Evolutionary conservation across 2,329 filamentous ascomycete genomes (phyloP).

Genomic region (Epichloe sylvatica): DNA sequence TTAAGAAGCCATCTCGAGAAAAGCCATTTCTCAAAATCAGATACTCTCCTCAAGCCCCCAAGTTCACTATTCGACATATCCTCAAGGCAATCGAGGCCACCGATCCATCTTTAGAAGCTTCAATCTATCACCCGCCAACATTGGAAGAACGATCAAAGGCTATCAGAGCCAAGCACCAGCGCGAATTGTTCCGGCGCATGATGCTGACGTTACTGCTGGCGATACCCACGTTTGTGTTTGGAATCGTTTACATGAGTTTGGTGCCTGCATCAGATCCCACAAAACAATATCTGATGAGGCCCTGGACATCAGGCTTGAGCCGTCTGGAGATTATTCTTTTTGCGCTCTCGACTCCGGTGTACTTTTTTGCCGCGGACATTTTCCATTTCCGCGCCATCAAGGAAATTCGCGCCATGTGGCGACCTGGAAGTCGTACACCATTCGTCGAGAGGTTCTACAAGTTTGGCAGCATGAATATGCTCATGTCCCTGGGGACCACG

Average conservation of each 20-base stretch:
- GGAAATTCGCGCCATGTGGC: constrained; percentile 67
- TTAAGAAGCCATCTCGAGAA: constrained; percentile 40
- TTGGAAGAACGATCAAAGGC: constrained; percentile 67
- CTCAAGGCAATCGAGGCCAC: constrained; percentile 50
- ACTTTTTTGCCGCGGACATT: constrained; percentile 76
- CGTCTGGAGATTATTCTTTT: constrained; percentile 70
- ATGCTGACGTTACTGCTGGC: constrained; percentile 53
- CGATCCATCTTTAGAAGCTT: constrained; percentile 52
- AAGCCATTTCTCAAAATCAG: constrained; percentile 55
- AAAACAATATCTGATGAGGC: constrained; percentile 53
- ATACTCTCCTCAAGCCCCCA: constrained; percentile 55
- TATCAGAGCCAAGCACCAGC: constrained; percentile 58
- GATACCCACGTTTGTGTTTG: constrained; percentile 74
- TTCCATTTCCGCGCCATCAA: constrained; percentile 72
- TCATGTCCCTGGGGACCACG: constrained; percentile 76
- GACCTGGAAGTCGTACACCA: constrained; percentile 57
- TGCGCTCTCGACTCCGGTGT: constrained; percentile 70
- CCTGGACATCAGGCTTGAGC: constrained; percentile 58
- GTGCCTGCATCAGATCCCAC: constrained; percentile 43
- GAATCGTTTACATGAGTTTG: constrained; percentile 83
- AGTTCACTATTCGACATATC: constrained; percentile 63
- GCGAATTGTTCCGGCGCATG: constrained; percentile 54
- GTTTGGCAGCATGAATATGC: constrained; percentile 95
- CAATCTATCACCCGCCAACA: constrained; percentile 65
- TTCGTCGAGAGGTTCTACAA: constrained; percentile 65